These are phyloP conservation scores for Agrocybe praecox DNA, from an alignment of 768 basidiomycete genomes.

Conservation along the genomic window DNA sequence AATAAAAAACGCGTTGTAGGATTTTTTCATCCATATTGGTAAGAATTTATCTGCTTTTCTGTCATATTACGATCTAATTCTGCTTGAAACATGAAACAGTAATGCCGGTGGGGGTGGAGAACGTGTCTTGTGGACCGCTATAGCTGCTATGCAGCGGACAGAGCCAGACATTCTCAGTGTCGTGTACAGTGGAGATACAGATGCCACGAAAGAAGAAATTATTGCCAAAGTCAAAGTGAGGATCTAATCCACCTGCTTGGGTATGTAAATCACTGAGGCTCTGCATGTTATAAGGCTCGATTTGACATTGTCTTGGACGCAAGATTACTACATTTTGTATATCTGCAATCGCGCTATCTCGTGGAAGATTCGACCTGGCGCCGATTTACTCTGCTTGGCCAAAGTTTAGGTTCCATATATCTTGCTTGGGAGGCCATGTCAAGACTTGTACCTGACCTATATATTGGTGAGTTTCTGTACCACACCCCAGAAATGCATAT, in stretches of 20 bases:
- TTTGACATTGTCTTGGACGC: constrained; percentile 80
- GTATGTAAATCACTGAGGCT: not conserved
- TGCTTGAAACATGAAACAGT: constrained; percentile 34
- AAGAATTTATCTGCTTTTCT: constrained; percentile 23
- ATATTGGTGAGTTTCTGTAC: constrained; percentile 64
- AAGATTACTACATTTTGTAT: constrained; percentile 75
- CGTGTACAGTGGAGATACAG: constrained; percentile 89
- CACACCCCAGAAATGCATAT: not conserved
- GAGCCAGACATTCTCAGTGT: constrained; percentile 69
- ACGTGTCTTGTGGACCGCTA: constrained; percentile 91
- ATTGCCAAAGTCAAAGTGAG: constrained; percentile 79
- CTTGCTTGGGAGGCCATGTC: constrained; percentile 85
- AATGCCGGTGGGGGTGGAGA: constrained; percentile 98
- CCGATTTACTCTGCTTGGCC: constrained; percentile 87
- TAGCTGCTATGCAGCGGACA: constrained; percentile 71
- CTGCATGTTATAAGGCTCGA: constrained; percentile 51
- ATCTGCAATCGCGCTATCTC: constrained; percentile 65
- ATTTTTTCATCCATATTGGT: constrained; percentile 98
- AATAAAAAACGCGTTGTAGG: constrained; percentile 54
- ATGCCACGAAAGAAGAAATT: constrained; percentile 79
- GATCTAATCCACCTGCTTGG: not conserved
- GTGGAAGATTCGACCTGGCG: constrained; percentile 87
- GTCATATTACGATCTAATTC: constrained; percentile 30
- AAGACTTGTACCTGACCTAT: constrained; percentile 83
- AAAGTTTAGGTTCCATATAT: constrained; percentile 85